These are phyloP conservation scores for Rheum nobile DNA, from an alignment of 148 eudicot genomes.

Conservation along the genomic window DNA sequence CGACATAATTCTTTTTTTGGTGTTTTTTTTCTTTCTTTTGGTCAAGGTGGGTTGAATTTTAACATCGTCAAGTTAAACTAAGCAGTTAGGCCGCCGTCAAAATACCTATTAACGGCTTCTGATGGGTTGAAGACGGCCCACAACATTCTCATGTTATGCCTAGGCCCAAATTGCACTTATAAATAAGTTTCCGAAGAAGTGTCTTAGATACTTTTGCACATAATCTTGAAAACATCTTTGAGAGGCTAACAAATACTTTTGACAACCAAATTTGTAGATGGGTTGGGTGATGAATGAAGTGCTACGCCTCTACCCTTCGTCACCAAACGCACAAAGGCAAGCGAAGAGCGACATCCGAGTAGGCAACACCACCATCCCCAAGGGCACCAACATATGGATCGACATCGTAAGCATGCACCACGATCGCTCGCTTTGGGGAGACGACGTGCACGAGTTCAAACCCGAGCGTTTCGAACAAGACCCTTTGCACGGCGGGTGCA, in stretches of 20 bases:
- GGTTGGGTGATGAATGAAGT: constrained; percentile 93
- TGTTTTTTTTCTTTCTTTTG: background rate
- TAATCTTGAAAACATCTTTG: background rate
- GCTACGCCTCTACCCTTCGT: constrained; percentile 57
- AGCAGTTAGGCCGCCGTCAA: too few species aligned
- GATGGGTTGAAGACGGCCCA: too few species aligned
- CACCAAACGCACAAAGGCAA: constrained; percentile 78
- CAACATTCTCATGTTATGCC: too few species aligned
- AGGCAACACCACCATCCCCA: constrained; percentile 33
- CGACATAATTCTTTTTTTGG: too few species aligned
- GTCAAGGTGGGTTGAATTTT: background rate
- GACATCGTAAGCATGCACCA: constrained; percentile 85
- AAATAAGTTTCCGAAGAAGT: too few species aligned
- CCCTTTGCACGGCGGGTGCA: constrained; percentile 56
- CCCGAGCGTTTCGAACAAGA: constrained; percentile 61
- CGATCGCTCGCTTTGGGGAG: constrained; percentile 59
- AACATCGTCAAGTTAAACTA: background rate
- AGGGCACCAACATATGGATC: constrained; percentile 83
- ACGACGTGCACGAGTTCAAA: constrained; percentile 54
- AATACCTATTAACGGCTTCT: too few species aligned
- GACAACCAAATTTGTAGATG: constrained; percentile 38
- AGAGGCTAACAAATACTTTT: background rate
- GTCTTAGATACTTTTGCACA: too few species aligned
- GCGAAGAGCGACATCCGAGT: constrained; percentile 49
- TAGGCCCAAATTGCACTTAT: background rate